phyloP scores from a whole-genome alignment of 176 grass and related monocot genomes.

The Zoysia pacifica region DNA sequence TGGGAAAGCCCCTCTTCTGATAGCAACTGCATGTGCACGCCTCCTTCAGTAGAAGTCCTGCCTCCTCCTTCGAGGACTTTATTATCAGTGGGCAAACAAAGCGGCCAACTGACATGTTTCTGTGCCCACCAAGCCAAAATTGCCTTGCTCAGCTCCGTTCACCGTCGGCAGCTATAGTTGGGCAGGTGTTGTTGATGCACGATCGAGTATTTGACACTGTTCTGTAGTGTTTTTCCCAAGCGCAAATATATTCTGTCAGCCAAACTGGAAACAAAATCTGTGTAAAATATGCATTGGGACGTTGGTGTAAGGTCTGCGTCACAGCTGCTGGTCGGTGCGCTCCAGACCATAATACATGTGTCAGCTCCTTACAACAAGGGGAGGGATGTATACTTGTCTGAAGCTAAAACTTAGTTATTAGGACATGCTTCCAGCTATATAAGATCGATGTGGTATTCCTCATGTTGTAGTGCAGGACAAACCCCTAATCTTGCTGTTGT shows the following conservation, averaged over 20 bases:
- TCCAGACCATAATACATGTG: background rate
- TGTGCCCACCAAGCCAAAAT: background rate
- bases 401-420: background rate
- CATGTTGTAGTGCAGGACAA: background rate
- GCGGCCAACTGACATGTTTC: background rate
- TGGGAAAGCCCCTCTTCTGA: background rate
- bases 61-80: background rate
- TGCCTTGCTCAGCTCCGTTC: background rate
- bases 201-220: background rate
- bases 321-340: background rate
- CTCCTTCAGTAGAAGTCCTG: conserved; percentile 11
- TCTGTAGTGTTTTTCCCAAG: background rate
- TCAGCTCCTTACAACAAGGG: background rate
- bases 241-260: conserved; percentile 17
- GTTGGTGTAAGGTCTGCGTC: conserved; percentile 18
- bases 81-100: background rate
- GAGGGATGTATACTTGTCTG: background rate
- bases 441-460: background rate
- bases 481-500: background rate
- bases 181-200: background rate
- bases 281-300: background rate
- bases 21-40: conserved; percentile 1
- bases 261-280: conserved; percentile 9
- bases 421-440: background rate
- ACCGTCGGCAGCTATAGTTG: too few relatives aligned